Conservation (phyloP, 2,329 filamentous ascomycete genomes). For the Phaeophleospora eucalypticola region DNA sequence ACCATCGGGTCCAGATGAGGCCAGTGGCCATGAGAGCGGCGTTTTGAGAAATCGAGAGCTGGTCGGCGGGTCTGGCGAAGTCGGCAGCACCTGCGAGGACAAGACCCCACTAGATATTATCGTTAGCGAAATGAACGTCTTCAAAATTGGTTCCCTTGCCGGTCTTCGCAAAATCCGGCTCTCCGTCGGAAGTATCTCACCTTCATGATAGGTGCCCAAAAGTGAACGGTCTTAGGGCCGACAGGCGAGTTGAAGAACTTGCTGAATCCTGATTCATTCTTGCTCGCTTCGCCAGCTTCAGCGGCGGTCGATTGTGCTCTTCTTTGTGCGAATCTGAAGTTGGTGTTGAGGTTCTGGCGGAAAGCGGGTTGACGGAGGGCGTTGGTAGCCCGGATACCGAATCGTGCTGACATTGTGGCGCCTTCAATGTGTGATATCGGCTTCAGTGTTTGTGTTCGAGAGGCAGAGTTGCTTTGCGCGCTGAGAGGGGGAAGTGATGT, state of each 20-base stretch:
- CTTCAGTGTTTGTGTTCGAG: neutral
- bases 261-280: conserved; percentile 53
- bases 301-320: conserved; percentile 63
- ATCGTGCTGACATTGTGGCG: conserved; percentile 51
- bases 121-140: too few species aligned
- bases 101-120: conserved; percentile 88
- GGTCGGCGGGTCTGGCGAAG: conserved; percentile 84
- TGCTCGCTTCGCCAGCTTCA: conserved; percentile 30
- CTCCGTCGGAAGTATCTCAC: conserved; percentile 35
- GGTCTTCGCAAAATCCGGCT: neutral
- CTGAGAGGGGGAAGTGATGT: neutral
- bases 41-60: conserved; percentile 92
- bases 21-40: conserved; percentile 84
- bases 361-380: conserved; percentile 51
- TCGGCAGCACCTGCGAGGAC: conserved; percentile 90
- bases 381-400: conserved; percentile 55
- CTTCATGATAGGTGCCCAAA: conserved; percentile 98
- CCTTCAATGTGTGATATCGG: neutral
- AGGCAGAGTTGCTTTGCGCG: neutral
- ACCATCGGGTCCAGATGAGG: conserved; percentile 98
- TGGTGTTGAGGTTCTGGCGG: conserved; percentile 38
- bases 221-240: conserved; percentile 78
- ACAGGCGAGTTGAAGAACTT: conserved; percentile 58
- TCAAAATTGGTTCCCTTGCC: neutral
- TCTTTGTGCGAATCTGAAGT: conserved; percentile 51